Conservation (phyloP, 2,329 filamentous ascomycete species). For the Ceratocystis destructans region DNA sequence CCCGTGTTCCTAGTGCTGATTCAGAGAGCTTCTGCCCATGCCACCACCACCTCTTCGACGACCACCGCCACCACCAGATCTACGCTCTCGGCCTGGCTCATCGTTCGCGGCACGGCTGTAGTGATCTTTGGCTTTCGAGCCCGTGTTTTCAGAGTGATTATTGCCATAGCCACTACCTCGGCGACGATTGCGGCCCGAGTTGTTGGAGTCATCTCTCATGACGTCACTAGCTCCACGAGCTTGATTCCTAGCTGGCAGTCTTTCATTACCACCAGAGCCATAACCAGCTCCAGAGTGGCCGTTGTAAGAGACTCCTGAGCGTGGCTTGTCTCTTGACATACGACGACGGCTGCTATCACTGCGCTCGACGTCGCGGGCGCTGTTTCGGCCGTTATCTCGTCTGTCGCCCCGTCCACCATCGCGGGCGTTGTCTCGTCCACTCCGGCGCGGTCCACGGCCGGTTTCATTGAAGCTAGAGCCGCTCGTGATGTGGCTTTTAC, state of each 20-base stretch:
- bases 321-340: background rate
- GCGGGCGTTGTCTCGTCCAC: background rate
- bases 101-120: background rate
- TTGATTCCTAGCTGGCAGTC: background rate
- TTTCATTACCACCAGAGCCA: conserved; percentile 5
- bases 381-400: background rate
- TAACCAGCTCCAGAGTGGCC: background rate
- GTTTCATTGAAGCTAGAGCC: background rate
- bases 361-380: background rate
- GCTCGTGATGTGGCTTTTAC: background rate
- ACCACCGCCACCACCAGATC: conserved; percentile 7
- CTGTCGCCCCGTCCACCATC: background rate
- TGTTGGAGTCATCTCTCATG: background rate
- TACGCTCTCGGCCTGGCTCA: background rate
- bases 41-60: conserved; percentile 8
- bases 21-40: conserved; percentile 7
- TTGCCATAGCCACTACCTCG: background rate
- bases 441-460: background rate
- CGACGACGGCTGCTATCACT: background rate
- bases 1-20: conserved; percentile 16
- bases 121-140: background rate
- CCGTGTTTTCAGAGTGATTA: background rate
- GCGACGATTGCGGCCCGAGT: background rate
- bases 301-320: background rate
- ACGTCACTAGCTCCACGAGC: background rate